Evolutionary conservation across 2,329 filamentous ascomycete genomes (phyloP).

Genomic region (Bipolaris bicolor): DNA sequence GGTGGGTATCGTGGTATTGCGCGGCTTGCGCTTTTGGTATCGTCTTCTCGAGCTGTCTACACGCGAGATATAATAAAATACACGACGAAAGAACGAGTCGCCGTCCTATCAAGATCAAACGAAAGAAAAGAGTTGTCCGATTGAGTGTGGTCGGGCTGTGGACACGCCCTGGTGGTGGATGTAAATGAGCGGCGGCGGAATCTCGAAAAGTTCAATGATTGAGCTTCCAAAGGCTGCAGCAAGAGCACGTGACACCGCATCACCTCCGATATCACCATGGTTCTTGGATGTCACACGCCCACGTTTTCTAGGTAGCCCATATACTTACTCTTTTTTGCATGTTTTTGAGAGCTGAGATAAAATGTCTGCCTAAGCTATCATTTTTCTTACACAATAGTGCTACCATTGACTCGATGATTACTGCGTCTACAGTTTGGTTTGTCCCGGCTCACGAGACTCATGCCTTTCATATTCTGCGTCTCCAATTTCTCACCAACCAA

Average conservation of each 20-base stretch:
- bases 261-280: background rate
- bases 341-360: too few relatives aligned
- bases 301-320: background rate
- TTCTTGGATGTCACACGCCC: background rate
- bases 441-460: background rate
- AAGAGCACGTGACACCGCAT: constrained; percentile 21
- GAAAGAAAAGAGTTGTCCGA: constrained; percentile 12
- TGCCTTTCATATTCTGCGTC: background rate
- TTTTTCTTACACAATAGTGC: background rate
- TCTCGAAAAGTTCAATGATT: constrained; percentile 19
- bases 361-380: background rate
- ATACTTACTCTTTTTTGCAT: too few relatives aligned
- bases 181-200: constrained; percentile 23
- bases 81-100: constrained; percentile 8
- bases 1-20: constrained; percentile 23
- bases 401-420: background rate
- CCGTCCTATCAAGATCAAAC: constrained; percentile 16
- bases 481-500: background rate
- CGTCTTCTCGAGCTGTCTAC: constrained; percentile 15
- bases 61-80: constrained; percentile 13
- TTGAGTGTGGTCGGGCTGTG: constrained; percentile 26
- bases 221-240: constrained; percentile 19
- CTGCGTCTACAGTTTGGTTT: background rate
- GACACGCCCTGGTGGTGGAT: constrained; percentile 32
- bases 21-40: constrained; percentile 29